Conservation (phyloP, 441 rosid genomes). For the Adansonia madagascariensis region DNA sequence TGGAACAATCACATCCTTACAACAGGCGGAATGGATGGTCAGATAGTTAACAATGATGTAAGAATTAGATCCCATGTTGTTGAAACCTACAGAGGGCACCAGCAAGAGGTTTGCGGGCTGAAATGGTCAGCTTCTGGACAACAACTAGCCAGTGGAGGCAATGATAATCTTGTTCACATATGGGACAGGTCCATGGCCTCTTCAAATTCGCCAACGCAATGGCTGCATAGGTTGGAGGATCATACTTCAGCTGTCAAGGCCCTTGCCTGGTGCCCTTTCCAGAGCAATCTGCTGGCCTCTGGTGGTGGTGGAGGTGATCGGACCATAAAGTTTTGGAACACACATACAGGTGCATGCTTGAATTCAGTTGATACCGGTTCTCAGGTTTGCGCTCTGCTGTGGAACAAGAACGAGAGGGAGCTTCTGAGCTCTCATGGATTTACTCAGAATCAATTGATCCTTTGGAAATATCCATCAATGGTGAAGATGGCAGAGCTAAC, state of each 20-base stretch:
- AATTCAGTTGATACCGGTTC: slow-evolving; percentile 48
- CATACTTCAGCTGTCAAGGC: slow-evolving; percentile 51
- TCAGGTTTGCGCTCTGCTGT: slow-evolving; percentile 46
- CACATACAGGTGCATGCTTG: slow-evolving; percentile 47
- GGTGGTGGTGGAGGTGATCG: slow-evolving; percentile 50
- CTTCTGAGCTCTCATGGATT: slow-evolving; percentile 54
- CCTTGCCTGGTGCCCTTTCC: slow-evolving; percentile 53
- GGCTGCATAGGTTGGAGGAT: slow-evolving; percentile 47
- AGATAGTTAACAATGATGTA: slow-evolving; percentile 48
- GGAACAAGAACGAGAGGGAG: slow-evolving; percentile 52
- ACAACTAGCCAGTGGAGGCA: slow-evolving; percentile 49
- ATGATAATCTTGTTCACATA: slow-evolving; percentile 43
- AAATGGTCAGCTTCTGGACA: slow-evolving; percentile 54
- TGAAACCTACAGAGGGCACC: slow-evolving; percentile 46
- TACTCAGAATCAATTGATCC: slow-evolving; percentile 49
- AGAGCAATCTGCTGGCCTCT: slow-evolving; percentile 44
- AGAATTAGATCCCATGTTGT: slow-evolving; percentile 41
- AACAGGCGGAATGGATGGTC: slow-evolving; percentile 57
- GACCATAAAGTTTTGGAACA: slow-evolving; percentile 47
- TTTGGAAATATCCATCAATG: slow-evolving; percentile 63
- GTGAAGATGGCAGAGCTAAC: slow-evolving; percentile 48
- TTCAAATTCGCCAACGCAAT: slow-evolving; percentile 38
- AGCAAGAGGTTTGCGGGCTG: slow-evolving; percentile 49
- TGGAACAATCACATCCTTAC: slow-evolving; percentile 55
- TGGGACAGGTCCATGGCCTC: slow-evolving; percentile 48